Evolutionary conservation across 495 filamentous ascomycete species (phyloP).

Genomic region (Lophiostoma macrostomum): DNA sequence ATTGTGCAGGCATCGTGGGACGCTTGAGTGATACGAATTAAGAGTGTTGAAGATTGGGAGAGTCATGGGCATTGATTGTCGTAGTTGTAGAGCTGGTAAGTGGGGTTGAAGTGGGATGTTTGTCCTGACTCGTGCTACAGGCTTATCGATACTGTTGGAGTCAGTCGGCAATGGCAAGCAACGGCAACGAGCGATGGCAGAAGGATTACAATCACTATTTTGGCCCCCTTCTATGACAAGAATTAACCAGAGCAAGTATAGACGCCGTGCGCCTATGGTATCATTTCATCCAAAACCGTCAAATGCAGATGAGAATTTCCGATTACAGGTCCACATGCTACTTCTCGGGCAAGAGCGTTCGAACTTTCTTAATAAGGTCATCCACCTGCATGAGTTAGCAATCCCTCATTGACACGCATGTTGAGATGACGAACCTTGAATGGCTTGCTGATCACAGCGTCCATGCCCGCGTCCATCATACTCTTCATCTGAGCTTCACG

Average conservation of each 20-base stretch:
- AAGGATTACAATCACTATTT: no score
- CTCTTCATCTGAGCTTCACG: conserved; percentile 25
- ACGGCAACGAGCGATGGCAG: no score
- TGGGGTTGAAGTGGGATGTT: conserved; percentile 32
- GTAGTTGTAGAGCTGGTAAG: conserved; percentile 12
- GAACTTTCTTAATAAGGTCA: conserved; percentile 27
- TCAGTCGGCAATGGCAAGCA: not conserved
- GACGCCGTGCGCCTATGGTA: no score
- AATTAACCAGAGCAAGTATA: no score
- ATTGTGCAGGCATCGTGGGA: conserved; percentile 36
- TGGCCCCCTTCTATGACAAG: no score
- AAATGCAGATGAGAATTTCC: no score
- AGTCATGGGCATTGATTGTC: not conserved
- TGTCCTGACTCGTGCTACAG: conserved; percentile 15
- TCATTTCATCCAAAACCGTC: no score
- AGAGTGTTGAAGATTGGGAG: not conserved
- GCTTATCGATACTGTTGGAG: conserved; percentile 1
- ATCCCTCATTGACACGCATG: no score
- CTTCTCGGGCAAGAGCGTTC: conserved; percentile 4
- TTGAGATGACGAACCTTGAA: no score
- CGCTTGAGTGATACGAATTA: not conserved
- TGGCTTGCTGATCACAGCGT: conserved; percentile 29
- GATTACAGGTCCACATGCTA: no score
- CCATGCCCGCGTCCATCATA: conserved; percentile 32
- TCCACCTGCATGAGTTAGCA: no score